These are phyloP conservation scores for Tetratostichococcus sp. DNA, from an alignment of 139 green algal genomes.

Conservation along the genomic window DNA sequence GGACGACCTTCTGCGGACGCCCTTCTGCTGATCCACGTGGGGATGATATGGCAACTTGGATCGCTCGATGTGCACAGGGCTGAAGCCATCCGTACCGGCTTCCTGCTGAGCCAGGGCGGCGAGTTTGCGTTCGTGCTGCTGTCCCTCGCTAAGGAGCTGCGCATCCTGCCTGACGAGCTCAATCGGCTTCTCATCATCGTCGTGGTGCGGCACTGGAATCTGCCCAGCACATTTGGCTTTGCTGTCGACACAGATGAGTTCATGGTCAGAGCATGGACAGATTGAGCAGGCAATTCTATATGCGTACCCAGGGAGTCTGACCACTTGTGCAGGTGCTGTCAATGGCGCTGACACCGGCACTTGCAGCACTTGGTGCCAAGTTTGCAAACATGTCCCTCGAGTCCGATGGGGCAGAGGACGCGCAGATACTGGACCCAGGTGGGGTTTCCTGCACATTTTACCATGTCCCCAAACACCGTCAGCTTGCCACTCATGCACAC, in stretches of 20 bases:
- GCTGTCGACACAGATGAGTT: no score
- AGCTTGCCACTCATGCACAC: no score
- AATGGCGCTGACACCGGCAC: constrained; percentile 88
- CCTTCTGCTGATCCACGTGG: no score
- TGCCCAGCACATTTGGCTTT: no score
- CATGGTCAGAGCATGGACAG: no score
- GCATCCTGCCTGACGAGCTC: constrained; percentile 76
- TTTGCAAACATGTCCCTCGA: constrained; percentile 23
- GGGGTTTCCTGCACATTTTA: no score
- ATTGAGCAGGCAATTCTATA: no score
- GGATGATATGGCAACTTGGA: no score
- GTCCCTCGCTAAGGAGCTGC: constrained; percentile 71
- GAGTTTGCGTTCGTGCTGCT: constrained; percentile 99
- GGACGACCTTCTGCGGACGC: no score
- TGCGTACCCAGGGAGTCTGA: no score
- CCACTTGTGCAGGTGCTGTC: constrained; percentile 78
- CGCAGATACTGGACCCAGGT: no score
- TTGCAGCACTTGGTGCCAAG: constrained; percentile 62
- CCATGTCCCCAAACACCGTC: no score
- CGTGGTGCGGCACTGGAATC: constrained; percentile 27
- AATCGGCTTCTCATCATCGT: constrained; percentile 94
- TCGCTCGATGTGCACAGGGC: constrained; percentile 15
- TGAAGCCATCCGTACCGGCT: constrained; percentile 79
- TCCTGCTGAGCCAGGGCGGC: constrained; percentile 89
- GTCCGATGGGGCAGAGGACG: not conserved